Evolutionary conservation across 441 rosid species (phyloP), one percentile per base, ranked within the genome.

Genomic region (Lepidium campestre): DNA sequence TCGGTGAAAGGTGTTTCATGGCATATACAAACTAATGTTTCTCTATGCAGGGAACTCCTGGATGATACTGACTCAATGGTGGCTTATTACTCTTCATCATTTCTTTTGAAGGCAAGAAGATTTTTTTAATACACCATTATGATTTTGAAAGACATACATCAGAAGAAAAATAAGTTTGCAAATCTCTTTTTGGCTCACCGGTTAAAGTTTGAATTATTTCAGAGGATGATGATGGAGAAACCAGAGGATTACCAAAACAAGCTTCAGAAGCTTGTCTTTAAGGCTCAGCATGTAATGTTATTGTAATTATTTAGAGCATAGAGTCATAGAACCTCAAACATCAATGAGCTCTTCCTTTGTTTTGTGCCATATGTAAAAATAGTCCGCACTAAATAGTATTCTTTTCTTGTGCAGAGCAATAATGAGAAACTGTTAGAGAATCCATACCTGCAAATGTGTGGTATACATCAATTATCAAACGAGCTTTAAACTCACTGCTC

Each of bases 221-320:
- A 95, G 99, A 87, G 97, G 80, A 95, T 92, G 99, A 95, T 92
- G 99, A 90, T 95, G 22, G 96, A 88, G 78, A 84, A 85, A 49
- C 97, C 98, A 54, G 98, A 92, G 59, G 90, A 87, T 73, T 95
- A 95, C 85, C 96, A 95, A 66, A 86, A 83, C 80, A 86, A 87
- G 97, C 91, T 95, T 65, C 98, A 95, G 80, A 95, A 86, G 79
- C 99, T 92, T 49, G 83, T 95, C 66, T 85, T 86, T 68, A 92
- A 85, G 81, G 99, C 99, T 58, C 99, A 95, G 73, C 99, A 95
- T 96, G 99, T 92, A 78, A 39, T 36, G 32, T 23, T 44, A 3
- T n/a, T 5, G 12, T 44, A 48, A 41, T 45, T 39, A 35, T 18
- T 50, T 5, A 37, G 45, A 0, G 15, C 64, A 29, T 37, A 17